Evolutionary conservation across 2,329 filamentous ascomycete species (phyloP), one percentile per base, ranked within the genome.

Genomic region (Rutstroemia sp.): DNA sequence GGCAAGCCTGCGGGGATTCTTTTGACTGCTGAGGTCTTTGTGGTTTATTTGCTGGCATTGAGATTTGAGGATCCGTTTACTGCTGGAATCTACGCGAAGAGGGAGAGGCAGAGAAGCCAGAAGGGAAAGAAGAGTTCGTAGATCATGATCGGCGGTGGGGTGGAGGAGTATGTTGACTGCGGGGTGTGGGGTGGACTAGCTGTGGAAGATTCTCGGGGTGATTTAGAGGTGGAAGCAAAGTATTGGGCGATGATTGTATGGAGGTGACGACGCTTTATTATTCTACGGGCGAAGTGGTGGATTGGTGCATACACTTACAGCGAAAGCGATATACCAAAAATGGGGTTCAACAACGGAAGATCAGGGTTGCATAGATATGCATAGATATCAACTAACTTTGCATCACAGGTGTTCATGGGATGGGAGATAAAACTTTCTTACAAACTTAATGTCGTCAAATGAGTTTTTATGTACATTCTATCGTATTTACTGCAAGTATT

Each of bases 1-100:
- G 91, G 89, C 55, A 94, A 91, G 75, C 91, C 91, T 0, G 94
- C 92, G 0, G 94, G 94, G 1, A 64, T 97, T 39, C 67, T 92
- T 51, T 71, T 96, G 65, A 91, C 89, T 0, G 76, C 72, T 16
- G 79, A 88, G 75, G 92, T 96, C 14, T 81, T 87, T 64, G 67
- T 86, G 25, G 82, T 90, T 56, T 97, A 97, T 73, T 76, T 84
- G 68, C 73, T 96, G 60, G 92, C 92, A 10, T 78, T 96, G 68
- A 77, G 78, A 66, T 96, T 84, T 75, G 92, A 97, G 77, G 92
- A 97, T 73, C 92, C 92, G 4, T 99, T 97, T 74, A 99, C 94
- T 6, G 83, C 84, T 3, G 88, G 81, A 63, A 99, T 99, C 68
- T 99, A 97, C 72, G 87, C 86, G 63, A 95, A 94, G 83, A 80